These are phyloP conservation scores for Penicillium sp. DNA, from an alignment of 2,329 filamentous ascomycete species.

Conservation along the genomic window DNA sequence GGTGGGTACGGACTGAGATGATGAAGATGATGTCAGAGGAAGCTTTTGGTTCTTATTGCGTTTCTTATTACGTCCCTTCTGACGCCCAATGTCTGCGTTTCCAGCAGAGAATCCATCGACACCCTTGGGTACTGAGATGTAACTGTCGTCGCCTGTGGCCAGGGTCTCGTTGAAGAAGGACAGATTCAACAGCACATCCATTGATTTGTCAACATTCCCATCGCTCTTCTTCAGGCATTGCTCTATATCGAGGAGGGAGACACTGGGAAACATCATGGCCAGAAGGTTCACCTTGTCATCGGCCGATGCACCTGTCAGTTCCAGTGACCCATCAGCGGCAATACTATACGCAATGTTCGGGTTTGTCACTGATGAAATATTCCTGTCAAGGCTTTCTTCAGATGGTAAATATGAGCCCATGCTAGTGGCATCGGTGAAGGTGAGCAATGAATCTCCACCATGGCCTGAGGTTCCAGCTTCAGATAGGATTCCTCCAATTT, in stretches of 20 bases:
- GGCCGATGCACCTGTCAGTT: constrained; percentile 37
- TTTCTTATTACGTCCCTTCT: constrained; percentile 48
- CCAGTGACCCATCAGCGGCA: constrained; percentile 32
- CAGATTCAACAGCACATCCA: constrained; percentile 80
- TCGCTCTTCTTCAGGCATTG: constrained; percentile 70
- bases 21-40: constrained; percentile 20
- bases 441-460: constrained; percentile 36
- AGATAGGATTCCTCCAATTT: constrained; percentile 27
- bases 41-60: constrained; percentile 33
- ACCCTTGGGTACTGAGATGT: constrained; percentile 63
- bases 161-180: constrained; percentile 74
- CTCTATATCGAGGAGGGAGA: constrained; percentile 68
- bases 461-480: constrained; percentile 20
- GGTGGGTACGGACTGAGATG: constrained; percentile 14
- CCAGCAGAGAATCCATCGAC: constrained; percentile 79
- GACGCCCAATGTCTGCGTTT: constrained; percentile 43
- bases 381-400: constrained; percentile 32
- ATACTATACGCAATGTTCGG: constrained; percentile 31
- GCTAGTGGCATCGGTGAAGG: constrained; percentile 56
- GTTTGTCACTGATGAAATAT: constrained; percentile 7
- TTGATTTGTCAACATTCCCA: constrained; percentile 69
- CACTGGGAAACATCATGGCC: constrained; percentile 70
- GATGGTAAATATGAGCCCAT: constrained; percentile 53
- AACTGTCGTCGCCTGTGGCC: constrained; percentile 52
- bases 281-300: constrained; percentile 69